Base-by-base conservation (phyloP, 1,284 basidiomycete genomes). In the Leccinum griseonigrum region DNA sequence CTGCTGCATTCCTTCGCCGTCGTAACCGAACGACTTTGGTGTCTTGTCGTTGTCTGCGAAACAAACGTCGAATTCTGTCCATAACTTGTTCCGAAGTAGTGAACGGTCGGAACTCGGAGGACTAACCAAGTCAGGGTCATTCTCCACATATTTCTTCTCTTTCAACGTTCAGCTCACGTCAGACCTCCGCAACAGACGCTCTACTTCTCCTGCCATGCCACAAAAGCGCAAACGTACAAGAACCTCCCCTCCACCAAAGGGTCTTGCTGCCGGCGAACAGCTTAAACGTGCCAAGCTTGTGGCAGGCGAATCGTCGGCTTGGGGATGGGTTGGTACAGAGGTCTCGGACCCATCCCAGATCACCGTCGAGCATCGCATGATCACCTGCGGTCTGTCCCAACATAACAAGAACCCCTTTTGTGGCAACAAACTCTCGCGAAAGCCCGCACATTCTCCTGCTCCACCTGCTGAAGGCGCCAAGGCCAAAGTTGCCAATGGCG, bases 251-350 rank as follows among this genome's bases (percentile, higher is more conserved):
- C 64, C 73, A n/a, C 67, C 77, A 2, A 79, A 81, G 66, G 87
- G 85, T 34, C 78, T 87, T 38, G 75, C 77, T 58, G 78, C 84
- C 53, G 87, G 85, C 29, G 83, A 89, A 75, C 77, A 79, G 34
- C 79, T 90, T 64, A 87, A 85, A 68, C 83, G 86, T 55, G 77
- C 78, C 60, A 80, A 80, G 62, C 77, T 86, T 28, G 73, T 80
- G 26, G 76, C 77, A 29, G 77, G 74, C 59, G 74, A 77, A 43
- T 78, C 80, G 63, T 79, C 83, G 43, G 74, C 85, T 22, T 94
- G 92, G 92, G 82, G 82, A 56, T 94, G 92, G 92, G 88, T 92
- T 57, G 87, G 83, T 56, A 82, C 85, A 51, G 86, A 89, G 67
- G 85, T 85, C 57, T 74, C 74, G 18, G 75, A 82, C 60, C 70